Evolutionary conservation across 208 protist genomes (phyloP), one percentile per base, ranked within the genome.

Genomic region (Trypanosoma scelopori): DNA sequence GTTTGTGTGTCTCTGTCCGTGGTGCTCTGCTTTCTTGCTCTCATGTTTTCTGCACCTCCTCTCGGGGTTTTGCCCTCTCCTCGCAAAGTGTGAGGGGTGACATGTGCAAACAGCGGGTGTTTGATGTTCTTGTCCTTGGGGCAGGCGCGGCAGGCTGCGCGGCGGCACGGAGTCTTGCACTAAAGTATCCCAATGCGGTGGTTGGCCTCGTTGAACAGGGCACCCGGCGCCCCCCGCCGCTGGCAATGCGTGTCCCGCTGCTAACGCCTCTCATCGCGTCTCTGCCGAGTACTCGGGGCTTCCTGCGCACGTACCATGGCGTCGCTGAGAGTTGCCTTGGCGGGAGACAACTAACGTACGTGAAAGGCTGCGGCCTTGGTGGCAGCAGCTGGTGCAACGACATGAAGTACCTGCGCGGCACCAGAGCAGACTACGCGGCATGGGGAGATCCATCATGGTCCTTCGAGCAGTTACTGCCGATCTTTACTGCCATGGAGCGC

Each of bases 81-180:
- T 11, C 32, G 9, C 32, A 37, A 37, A 37, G 9, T 37, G 32
- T 37, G 32, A 11, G 9, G 55, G 15, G 27, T 25, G 5, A 50
- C 4, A 57, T 57, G 37, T 32, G 55, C 11, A 78, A 77, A 69
- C 69, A 76, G 63, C 35, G 46, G 11, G 47, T 70, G 9, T 93
- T 81, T 65, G 84, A 94, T 61, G 71, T 88, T 59, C 65, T 94
- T 23, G 77, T 94, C 1, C 53, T 94, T 42, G 87, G 87, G 15
- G 78, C 87, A 22, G 87, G 87, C 22, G 74, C 81, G 5, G 82
- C 87, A 1, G 87, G 87, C 50, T 90, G 81, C 48, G 79, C 81
- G n/a, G 76, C 75, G 0, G 82, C 76, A 18, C 81, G 81, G n/a
- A 37, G 65, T 20, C 75, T 89, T n/a, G 81, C 84, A n/a, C 22